Evolutionary conservation across 257 asterid species (phyloP).

Genomic region (Ligustrum vulgare): DNA sequence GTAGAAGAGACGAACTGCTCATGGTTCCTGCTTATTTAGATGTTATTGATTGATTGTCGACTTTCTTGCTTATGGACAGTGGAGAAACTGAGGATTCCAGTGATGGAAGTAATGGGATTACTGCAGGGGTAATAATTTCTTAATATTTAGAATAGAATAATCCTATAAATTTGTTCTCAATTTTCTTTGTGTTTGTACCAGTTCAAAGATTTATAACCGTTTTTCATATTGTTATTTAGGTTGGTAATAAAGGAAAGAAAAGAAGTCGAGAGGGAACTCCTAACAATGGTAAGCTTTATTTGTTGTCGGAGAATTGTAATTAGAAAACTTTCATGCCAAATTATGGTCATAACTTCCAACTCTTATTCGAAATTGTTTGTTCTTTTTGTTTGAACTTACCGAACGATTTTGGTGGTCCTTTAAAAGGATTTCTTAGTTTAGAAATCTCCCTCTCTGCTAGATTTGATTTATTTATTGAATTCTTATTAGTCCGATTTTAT

Average conservation of each 20-base stretch:
- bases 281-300: constrained; percentile 44
- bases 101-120: constrained; percentile 78
- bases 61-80: constrained; percentile 41
- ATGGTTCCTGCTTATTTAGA: constrained; percentile 7
- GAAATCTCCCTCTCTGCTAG: background rate
- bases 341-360: background rate
- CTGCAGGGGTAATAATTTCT: constrained; percentile 48
- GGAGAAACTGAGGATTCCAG: constrained; percentile 79
- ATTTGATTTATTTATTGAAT: background rate
- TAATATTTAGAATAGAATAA: background rate
- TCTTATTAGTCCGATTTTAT: background rate
- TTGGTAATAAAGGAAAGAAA: constrained; percentile 54
- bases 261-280: constrained; percentile 75
- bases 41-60: constrained; percentile 16
- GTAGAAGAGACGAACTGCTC: background rate
- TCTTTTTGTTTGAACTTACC: background rate
- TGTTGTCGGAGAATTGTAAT: background rate
- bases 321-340: background rate
- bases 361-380: background rate
- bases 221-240: constrained; percentile 39
- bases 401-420: background rate
- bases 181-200: background rate
- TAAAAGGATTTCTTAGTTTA: background rate
- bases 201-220: background rate
- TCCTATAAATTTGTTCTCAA: background rate